phyloP scores from a whole-genome alignment of 1,284 basidiomycete species.

The Naganishia albida region DNA sequence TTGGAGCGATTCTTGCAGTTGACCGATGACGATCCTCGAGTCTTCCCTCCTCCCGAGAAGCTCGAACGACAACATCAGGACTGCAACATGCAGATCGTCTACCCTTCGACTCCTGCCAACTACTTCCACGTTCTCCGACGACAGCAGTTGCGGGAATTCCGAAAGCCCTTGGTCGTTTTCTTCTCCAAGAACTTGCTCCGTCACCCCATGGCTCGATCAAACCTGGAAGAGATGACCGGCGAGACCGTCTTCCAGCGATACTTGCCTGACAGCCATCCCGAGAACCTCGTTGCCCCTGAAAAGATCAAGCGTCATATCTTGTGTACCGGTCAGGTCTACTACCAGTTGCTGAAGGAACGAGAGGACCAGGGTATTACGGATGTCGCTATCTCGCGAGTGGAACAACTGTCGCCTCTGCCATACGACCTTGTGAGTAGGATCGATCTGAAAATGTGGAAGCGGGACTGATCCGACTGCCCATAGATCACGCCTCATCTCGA shows the following conservation, averaged over 20 bases:
- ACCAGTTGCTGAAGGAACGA: conserved; percentile 81
- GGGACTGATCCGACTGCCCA: conserved; percentile 6
- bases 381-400: conserved; percentile 88
- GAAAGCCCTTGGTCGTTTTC: conserved; percentile 91
- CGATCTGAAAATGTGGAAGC: not conserved
- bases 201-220: conserved; percentile 86
- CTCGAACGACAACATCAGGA: conserved; percentile 96
- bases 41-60: conserved; percentile 86
- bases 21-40: conserved; percentile 93
- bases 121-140: conserved; percentile 95
- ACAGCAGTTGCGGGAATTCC: conserved; percentile 93
- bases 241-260: conserved; percentile 92
- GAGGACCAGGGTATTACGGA: conserved; percentile 87
- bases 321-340: conserved; percentile 91
- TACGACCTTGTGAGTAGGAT: conserved; percentile 80
- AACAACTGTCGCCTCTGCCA: conserved; percentile 94
- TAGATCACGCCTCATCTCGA: conserved; percentile 85
- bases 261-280: conserved; percentile 77
- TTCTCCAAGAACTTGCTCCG: conserved; percentile 96
- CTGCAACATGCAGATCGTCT: conserved; percentile 98
- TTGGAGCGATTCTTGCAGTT: conserved; percentile 97
- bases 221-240: conserved; percentile 81
- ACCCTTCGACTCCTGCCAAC: conserved; percentile 92
- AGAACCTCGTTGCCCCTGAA: conserved; percentile 73
- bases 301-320: conserved; percentile 89